Base-by-base conservation (phyloP, 2,329 filamentous ascomycete genomes). In the Trichoderma sp. region DNA sequence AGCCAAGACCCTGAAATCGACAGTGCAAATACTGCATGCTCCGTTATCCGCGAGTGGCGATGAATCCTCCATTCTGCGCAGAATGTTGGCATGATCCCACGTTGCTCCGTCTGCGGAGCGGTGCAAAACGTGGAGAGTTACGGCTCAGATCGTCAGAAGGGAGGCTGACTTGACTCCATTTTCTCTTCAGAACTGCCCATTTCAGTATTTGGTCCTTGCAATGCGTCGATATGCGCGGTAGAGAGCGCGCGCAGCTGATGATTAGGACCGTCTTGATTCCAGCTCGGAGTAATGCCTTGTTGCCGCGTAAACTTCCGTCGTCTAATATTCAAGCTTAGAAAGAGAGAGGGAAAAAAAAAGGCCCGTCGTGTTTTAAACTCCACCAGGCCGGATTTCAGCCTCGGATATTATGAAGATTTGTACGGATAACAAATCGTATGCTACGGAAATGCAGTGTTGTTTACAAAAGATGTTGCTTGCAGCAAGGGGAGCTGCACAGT, bases 321-420 rank as follows among this genome's bases (percentile, higher is more conserved):
- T 66, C n/a, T 66, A 65, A 43, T 65, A 56, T 56, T 24, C 51
- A 37, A 54, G 51, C 51, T 56, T 65, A 55, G 46, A 30, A 51
- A 61, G n/a, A 37, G 26, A 21, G 14, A 8, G 10, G 21, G 28
- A 16, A 4, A 56, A 37, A 7, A 58, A 66, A 59, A 34, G 37
- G 60, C 64, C 64, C 64, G 64, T 66, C 64, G 64, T 66, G 54
- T 66, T 34, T 66, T 58, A 56, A 56, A 26, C 21, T 37, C 46
- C 37, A 37, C 26, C 37, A 26, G 58, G 26, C 52, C 61, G 34
- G 16, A n/a, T 34, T 66, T 43, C 52, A 66, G 52, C 61, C 32
- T 66, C 61, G 61, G 61, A 52, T 66, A 56, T 65, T 65, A 55
- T 26, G 10, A n/a, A 3, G 6, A n/a, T 8, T 1, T 30, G 10